Evolutionary conservation across 2,329 filamentous ascomycete species (phyloP), one percentile per base, ranked within the genome.

Genomic region (Chaetomium sp.): DNA sequence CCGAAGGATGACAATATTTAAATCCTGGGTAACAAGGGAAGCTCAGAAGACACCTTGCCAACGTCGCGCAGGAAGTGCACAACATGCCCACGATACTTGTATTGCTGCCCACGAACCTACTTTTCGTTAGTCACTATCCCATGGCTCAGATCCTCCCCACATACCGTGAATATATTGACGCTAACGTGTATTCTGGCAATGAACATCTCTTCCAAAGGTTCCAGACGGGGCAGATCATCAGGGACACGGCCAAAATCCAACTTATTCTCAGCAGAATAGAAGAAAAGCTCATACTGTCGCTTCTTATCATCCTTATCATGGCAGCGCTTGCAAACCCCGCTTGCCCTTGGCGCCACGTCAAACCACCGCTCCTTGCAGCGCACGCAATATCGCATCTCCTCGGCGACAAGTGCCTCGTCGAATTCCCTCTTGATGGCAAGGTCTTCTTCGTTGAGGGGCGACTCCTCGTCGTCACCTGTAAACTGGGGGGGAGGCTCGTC

Each of bases 61-160:
- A 60, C 58, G 38, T 60, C 58, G 21, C 49, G 31, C 8, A 60
- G 33, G 19, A 61, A 61, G 58, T 61, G 49, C n/a, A 61, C 51
- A 16, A 61, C 58, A 42, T 61, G 58, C 33, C 58, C 49, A 29
- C 50, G 58, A 29, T 61, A 61, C 19, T 31, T 53, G 23, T 61
- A 61, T 55, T 54, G 50, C 13, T 61, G 49, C 16, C 58, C 58
- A 5, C 33, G 49, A 21, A 61, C 58, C 56, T 58, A 12, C 12
- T 12, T 1, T 23, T 47, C 8, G 13, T 57, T 47, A 58, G 56
- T 16, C 23, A 33, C 25, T 58, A 13, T 1, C n/a, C n/a, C n/a
- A n/a, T n/a, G n/a, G n/a, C n/a, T n/a, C n/a, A n/a, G n/a, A n/a
- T n/a, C n/a, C n/a, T n/a, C n/a, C n/a, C n/a, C n/a, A n/a, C n/a